A percentile compares a stretch with the other conserved stretches of the same genome.
phyloP scores from a whole-genome alignment of 352 stramenopile genomes.

The Nothophytophthora sp. region DNA sequence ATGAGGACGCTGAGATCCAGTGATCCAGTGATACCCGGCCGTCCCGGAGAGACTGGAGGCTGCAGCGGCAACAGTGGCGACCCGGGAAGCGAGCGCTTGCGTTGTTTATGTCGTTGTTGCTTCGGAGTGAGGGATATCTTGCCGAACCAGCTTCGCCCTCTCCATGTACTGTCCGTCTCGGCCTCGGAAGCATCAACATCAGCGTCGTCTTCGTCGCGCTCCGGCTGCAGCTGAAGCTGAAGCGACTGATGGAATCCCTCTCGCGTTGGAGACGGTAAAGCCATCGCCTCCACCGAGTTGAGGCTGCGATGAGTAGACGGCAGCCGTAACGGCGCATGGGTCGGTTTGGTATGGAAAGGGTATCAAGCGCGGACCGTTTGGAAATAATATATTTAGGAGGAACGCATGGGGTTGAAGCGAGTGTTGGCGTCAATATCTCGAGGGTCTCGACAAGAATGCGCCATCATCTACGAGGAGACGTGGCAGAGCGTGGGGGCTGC shows the following conservation, averaged over 20 bases:
- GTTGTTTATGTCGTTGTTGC: constrained; percentile 18
- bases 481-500: constrained; percentile 2
- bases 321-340: constrained; percentile 6
- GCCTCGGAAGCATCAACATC: constrained; percentile 11
- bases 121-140: constrained; percentile 10
- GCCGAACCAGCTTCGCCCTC: constrained; percentile 25
- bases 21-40: not conserved
- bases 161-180: constrained; percentile 3
- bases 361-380: too few species aligned
- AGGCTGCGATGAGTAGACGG: not conserved
- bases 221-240: constrained; percentile 16
- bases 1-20: constrained; percentile 12
- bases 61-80: constrained; percentile 8
- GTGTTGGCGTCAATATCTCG: too few species aligned
- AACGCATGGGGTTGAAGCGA: too few species aligned
- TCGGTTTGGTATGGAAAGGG: too few species aligned
- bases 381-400: constrained; percentile 11
- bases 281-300: constrained; percentile 17
- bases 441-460: not conserved
- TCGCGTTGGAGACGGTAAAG: constrained; percentile 6
- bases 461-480: not conserved
- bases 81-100: constrained; percentile 13
- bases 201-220: constrained; percentile 31
- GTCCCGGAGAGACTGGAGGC: constrained; percentile 6
- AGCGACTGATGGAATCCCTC: constrained; percentile 10